These are phyloP conservation scores for Scleromitrula shiraiana DNA, from an alignment of 2,329 filamentous ascomycete species.

Conservation along the genomic window DNA sequence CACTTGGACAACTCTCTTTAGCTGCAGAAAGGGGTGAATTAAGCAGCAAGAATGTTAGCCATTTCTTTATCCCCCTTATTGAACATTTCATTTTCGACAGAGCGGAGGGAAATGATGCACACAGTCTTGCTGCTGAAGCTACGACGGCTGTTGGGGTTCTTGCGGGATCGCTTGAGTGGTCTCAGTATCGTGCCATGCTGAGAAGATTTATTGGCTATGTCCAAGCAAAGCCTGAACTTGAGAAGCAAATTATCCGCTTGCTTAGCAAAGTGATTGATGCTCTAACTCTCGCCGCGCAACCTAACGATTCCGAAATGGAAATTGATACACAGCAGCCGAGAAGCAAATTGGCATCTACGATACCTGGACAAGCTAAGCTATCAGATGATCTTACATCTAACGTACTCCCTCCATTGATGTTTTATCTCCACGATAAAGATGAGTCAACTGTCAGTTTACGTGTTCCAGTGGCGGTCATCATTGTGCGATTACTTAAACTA, in stretches of 20 bases:
- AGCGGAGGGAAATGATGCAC: conserved; percentile 64
- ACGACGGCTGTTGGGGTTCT: conserved; percentile 72
- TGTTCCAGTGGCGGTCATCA: conserved; percentile 80
- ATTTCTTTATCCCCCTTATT: conserved; percentile 82
- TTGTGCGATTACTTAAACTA: conserved; percentile 78
- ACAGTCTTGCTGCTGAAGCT: conserved; percentile 80
- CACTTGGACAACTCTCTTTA: conserved; percentile 66
- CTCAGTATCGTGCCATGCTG: conserved; percentile 78
- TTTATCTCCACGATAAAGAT: conserved; percentile 87
- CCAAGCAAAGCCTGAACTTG: conserved; percentile 68
- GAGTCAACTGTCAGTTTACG: conserved; percentile 90
- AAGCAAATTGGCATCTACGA: conserved; percentile 49
- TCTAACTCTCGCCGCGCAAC: conserved; percentile 46
- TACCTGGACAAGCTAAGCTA: conserved; percentile 61
- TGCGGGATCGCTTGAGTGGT: conserved; percentile 75
- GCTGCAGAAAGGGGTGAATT: conserved; percentile 59
- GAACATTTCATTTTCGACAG: conserved; percentile 91
- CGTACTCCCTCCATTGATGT: conserved; percentile 71
- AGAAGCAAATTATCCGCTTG: conserved; percentile 79
- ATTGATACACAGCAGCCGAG: conserved; percentile 29
- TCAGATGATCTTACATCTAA: conserved; percentile 63
- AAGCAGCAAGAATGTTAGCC: conserved; percentile 68
- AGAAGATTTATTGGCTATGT: conserved; percentile 79
- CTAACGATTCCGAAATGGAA: conserved; percentile 25
- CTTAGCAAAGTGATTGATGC: conserved; percentile 76